phyloP scores from a whole-genome alignment of 2,329 filamentous ascomycete species.

The Scorias spongiosa region DNA sequence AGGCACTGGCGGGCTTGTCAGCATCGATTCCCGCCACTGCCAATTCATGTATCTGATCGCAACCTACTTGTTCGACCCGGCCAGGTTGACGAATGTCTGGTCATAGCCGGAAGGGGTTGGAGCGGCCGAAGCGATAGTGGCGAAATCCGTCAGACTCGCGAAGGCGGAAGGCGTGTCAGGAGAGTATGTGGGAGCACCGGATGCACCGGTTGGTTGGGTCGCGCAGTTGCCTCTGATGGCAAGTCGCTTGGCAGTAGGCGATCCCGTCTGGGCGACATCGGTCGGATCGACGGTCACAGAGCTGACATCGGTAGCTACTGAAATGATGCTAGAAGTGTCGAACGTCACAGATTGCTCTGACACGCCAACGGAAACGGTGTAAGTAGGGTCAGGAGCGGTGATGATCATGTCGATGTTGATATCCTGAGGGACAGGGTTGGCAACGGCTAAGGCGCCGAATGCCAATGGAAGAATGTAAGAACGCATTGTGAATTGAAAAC shows the following conservation, averaged over 20 bases:
- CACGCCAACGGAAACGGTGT: constrained; percentile 1
- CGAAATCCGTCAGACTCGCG: constrained; percentile 9
- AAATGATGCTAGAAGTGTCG: not conserved
- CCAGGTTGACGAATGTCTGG: constrained; percentile 12
- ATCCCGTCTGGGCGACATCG: not conserved
- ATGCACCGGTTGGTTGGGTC: constrained; percentile 12
- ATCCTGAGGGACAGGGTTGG: constrained; percentile 5
- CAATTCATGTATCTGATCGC: not conserved
- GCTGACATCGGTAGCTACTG: not conserved
- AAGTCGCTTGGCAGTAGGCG: not conserved
- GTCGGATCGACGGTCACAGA: not conserved
- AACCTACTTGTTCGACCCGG: constrained; percentile 10
- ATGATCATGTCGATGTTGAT: constrained; percentile 6
- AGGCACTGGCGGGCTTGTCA: constrained; percentile 3
- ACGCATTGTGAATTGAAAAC: constrained; percentile 2
- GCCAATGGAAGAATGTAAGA: constrained; percentile 1
- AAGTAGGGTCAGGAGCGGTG: constrained; percentile 4
- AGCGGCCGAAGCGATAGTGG: constrained; percentile 9
- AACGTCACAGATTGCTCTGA: constrained; percentile 1
- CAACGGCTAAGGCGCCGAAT: constrained; percentile 1
- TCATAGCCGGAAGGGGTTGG: constrained; percentile 14
- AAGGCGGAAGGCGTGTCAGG: constrained; percentile 14
- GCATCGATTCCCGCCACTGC: too few species aligned
- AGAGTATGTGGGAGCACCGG: constrained; percentile 2
- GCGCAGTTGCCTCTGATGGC: constrained; percentile 7